Percentiles rank a stretch among this genome's conserved stretches.
Evolutionary conservation across 179 eudicot species (phyloP).

Genomic region (Beta lomatogona): DNA sequence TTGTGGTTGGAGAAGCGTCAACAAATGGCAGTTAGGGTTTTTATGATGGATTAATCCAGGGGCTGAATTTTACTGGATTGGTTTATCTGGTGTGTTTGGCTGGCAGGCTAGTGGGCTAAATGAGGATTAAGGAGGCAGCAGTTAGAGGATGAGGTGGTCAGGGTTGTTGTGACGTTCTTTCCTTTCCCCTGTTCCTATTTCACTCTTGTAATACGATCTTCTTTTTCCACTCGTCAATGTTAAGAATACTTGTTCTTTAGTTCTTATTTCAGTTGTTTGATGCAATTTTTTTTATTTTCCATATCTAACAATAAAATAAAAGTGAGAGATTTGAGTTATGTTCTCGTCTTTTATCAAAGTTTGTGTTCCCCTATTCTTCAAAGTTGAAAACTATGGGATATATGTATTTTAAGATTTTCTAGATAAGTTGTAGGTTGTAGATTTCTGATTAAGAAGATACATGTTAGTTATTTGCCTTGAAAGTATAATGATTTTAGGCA

Average conservation of each 20-base stretch:
- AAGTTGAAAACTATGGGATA: neutral
- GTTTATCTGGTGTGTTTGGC: neutral
- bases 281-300: no score
- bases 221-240: no score
- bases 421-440: neutral
- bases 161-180: neutral
- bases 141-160: neutral
- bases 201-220: no score
- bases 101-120: no score
- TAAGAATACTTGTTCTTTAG: no score
- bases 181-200: no score
- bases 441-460: neutral
- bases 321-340: no score
- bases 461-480: neutral
- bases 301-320: no score
- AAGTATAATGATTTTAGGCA: neutral
- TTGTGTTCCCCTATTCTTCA: neutral
- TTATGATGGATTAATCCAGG: neutral
- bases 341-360: no score
- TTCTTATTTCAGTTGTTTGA: no score
- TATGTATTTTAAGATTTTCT: neutral
- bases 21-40: neutral
- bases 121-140: neutral
- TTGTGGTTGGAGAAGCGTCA: neutral
- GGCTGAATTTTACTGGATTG: neutral